phyloP scores from a whole-genome alignment of 1,284 basidiomycete genomes.

The Apiotrichum mycotoxinovorans region DNA sequence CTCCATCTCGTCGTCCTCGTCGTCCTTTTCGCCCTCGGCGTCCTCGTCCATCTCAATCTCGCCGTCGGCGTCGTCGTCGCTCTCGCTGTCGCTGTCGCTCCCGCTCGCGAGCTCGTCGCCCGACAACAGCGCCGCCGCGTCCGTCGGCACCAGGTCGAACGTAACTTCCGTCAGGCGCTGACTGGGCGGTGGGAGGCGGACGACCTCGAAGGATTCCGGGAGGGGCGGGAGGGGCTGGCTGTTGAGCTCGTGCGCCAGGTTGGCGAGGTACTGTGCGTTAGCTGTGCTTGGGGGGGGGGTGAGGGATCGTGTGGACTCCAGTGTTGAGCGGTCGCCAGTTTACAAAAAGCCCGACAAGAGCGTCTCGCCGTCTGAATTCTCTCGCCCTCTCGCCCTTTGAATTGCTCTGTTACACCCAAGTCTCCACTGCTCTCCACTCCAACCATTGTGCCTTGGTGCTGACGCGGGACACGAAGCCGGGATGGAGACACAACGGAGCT shows the following conservation, averaged over 20 bases:
- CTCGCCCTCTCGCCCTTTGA: too few relatives aligned
- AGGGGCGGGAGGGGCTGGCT: slow-evolving; percentile 81
- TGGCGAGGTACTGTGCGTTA: slow-evolving; percentile 69
- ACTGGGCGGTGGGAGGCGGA: slow-evolving; percentile 66
- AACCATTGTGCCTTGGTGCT: too few relatives aligned
- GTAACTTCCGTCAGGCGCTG: slow-evolving; percentile 87
- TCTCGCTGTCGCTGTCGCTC: slow-evolving; percentile 22
- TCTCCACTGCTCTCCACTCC: too few relatives aligned
- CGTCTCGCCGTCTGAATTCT: too few relatives aligned
- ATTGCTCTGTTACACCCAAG: too few relatives aligned
- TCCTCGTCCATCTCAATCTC: slow-evolving; percentile 19
- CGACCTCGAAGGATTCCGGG: slow-evolving; percentile 84
- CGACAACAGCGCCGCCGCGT: slow-evolving; percentile 52
- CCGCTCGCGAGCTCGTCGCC: slow-evolving; percentile 27
- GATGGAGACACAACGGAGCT: too few relatives aligned
- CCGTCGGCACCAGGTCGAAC: slow-evolving; percentile 88
- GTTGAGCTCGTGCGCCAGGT: slow-evolving; percentile 87
- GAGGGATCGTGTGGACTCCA: not conserved
- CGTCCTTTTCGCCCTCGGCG: slow-evolving; percentile 29
- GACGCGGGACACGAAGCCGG: too few relatives aligned
- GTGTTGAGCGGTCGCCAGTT: too few relatives aligned
- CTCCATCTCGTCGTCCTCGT: slow-evolving; percentile 42
- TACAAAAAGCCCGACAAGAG: too few relatives aligned
- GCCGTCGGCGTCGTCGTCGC: slow-evolving; percentile 21
- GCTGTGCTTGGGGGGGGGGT: not conserved